These are phyloP conservation scores for Vaccinium myrtillus DNA, from an alignment of 148 eudicot species.

Conservation along the genomic window DNA sequence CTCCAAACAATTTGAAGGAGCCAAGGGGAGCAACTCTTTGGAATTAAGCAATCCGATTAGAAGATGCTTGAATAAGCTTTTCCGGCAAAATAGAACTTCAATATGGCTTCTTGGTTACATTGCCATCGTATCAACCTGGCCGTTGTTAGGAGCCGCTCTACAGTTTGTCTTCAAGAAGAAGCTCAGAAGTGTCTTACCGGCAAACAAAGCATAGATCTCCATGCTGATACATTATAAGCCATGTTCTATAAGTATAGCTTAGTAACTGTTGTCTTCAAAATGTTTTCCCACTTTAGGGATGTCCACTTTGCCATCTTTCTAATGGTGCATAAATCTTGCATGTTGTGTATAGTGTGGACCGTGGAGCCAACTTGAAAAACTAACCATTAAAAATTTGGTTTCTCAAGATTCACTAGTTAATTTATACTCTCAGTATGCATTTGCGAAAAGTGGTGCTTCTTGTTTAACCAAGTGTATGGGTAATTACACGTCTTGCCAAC, in stretches of 20 bases:
- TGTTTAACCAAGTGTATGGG: neutral
- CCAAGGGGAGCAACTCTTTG: conserved; percentile 15
- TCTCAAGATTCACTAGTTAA: neutral
- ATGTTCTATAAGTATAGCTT: neutral
- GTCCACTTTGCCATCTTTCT: neutral
- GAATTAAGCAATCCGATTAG: conserved; percentile 26
- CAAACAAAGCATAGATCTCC: conserved; percentile 32
- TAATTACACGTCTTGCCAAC: neutral
- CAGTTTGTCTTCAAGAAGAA: conserved; percentile 52
- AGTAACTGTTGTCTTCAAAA: neutral
- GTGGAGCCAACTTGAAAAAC: neutral
- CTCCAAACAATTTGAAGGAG: conserved; percentile 23
- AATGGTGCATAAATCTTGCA: neutral
- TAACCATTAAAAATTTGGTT: neutral
- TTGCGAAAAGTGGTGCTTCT: neutral
- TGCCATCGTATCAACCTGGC: conserved; percentile 64
- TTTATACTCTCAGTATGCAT: neutral
- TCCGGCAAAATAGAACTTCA: conserved; percentile 52
- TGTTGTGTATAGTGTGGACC: neutral
- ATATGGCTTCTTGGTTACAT: conserved; percentile 76
- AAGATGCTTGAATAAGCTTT: conserved; percentile 56
- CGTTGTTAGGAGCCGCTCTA: conserved; percentile 55
- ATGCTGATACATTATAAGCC: neutral
- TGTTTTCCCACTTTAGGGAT: neutral
- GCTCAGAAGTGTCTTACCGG: conserved; percentile 29